Evolutionary conservation across 495 filamentous ascomycete species (phyloP).

Genomic region (Immersiella caudata): DNA sequence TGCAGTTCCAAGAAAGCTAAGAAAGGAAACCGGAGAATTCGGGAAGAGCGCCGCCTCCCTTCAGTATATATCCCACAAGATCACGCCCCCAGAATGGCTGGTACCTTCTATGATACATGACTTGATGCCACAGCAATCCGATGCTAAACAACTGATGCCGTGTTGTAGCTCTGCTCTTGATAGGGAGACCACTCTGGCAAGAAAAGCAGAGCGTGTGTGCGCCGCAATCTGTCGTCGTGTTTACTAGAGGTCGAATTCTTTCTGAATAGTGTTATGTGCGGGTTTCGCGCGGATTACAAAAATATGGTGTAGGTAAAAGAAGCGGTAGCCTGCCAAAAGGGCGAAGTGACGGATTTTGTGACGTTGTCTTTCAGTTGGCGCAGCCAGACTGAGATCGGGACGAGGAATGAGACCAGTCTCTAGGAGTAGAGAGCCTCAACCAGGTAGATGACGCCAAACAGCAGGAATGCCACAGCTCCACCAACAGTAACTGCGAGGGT

Average conservation of each 20-base stretch:
- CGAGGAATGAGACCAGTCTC: neutral
- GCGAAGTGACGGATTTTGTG: neutral
- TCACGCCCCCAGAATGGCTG: neutral
- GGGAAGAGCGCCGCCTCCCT: neutral
- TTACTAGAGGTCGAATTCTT: neutral
- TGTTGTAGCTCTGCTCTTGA: neutral
- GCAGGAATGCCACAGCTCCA: conserved; percentile 86
- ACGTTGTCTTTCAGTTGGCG: conserved; percentile 14
- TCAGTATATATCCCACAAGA: neutral
- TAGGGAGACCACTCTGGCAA: neutral
- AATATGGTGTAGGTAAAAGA: conserved; percentile 5
- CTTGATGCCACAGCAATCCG: neutral
- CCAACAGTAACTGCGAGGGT: conserved; percentile 79
- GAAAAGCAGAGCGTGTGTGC: neutral
- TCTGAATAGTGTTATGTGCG: neutral
- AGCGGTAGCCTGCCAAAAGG: neutral
- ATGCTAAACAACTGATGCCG: neutral
- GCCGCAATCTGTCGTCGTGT: neutral
- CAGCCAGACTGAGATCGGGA: conserved; percentile 19
- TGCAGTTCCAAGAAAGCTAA: neutral
- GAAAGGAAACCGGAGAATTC: neutral
- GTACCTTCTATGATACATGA: conserved; percentile 7
- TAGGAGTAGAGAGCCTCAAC: conserved; percentile 74
- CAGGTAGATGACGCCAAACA: conserved; percentile 90
- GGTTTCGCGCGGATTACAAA: conserved; percentile 28